Base-by-base conservation (phyloP, 495 filamentous ascomycete genomes). In the Pyrenopolyporus hunteri region DNA sequence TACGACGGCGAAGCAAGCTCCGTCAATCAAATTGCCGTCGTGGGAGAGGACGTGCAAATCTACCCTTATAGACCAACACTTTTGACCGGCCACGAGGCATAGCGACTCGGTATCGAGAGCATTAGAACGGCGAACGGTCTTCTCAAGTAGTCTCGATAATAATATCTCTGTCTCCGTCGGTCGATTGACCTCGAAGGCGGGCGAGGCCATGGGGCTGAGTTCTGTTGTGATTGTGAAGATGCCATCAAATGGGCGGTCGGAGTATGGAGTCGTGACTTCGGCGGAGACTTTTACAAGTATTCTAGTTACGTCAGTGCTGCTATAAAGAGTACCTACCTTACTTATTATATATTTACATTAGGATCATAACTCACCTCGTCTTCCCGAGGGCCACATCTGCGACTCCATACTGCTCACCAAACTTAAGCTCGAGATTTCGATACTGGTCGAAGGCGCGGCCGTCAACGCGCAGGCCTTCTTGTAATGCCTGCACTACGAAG, bases 81-180 rank as follows among this genome's bases (percentile, higher is more conserved):
- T 95, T 49, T 88, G 79, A 10, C 91, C 92, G 19, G 94, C 92
- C 17, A 98, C 74, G 10, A 98, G 90, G 71, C 94, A 98, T 23
- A 98, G 83, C 1, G 92, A 95, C 76, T 98, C 94, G 22, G 92
- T 96, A 70, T 97, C 92, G 19, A 98, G 82, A 7, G 94, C 94
- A 58, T 85, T 85, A 5, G 92, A 96, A 40, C 93, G 90, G 22
- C 95, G 93, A 57, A 98, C 85, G 11, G 95, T 87, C 66, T 95
- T 92, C 74, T 98, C 94, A 29, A 98, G 87, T 43, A 93, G 80
- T 31, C 92, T 87, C 7, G 93, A 89, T 36, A 97, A 85, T 49
- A 94, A 83, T 1, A 89, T 78, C 77, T 98, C 94, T 29, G 86
- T 83, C 45, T 92, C 89, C 47, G 85, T 89, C 50, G 87, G 87